Evolutionary conservation across 2,329 filamentous ascomycete genomes (phyloP).

Genomic region (Aschersonia sp.): DNA sequence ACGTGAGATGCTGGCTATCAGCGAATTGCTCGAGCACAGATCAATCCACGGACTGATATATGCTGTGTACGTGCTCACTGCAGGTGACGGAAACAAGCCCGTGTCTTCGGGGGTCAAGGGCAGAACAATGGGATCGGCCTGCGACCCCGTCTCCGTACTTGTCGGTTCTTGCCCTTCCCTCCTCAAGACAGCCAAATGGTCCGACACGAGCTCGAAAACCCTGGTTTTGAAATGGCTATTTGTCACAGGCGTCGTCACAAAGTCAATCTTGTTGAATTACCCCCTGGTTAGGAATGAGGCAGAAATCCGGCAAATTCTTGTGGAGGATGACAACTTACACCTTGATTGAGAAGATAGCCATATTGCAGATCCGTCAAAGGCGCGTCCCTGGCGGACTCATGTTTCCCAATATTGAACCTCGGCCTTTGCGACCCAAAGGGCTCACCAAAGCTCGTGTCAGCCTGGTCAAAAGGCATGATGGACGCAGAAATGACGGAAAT

Average conservation of each 20-base stretch:
- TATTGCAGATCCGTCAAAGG: constrained; percentile 51
- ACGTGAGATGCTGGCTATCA: constrained; percentile 73
- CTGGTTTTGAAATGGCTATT: constrained; percentile 57
- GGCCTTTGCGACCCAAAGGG: constrained; percentile 19
- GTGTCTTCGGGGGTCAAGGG: constrained; percentile 73
- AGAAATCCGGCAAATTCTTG: not conserved
- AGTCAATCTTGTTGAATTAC: constrained; percentile 46
- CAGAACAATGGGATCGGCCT: constrained; percentile 42
- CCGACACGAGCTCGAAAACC: constrained; percentile 46
- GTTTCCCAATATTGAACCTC: constrained; percentile 56
- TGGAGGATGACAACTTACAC: constrained; percentile 36
- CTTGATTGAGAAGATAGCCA: constrained; percentile 50
- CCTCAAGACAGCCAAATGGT: constrained; percentile 35
- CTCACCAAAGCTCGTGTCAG: constrained; percentile 11
- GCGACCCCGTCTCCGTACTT: constrained; percentile 27
- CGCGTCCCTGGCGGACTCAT: constrained; percentile 48
- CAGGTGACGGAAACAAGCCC: constrained; percentile 50
- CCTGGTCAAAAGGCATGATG: constrained; percentile 11
- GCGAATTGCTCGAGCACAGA: constrained; percentile 64
- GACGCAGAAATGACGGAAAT: not conserved
- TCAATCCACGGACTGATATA: constrained; percentile 90
- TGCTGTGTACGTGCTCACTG: constrained; percentile 60
- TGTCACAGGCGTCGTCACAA: constrained; percentile 66
- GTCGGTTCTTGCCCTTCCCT: constrained; percentile 20
- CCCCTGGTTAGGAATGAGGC: not conserved